These are phyloP conservation scores for Polymyxa betae DNA, from an alignment of 208 protist species.

Conservation along the genomic window DNA sequence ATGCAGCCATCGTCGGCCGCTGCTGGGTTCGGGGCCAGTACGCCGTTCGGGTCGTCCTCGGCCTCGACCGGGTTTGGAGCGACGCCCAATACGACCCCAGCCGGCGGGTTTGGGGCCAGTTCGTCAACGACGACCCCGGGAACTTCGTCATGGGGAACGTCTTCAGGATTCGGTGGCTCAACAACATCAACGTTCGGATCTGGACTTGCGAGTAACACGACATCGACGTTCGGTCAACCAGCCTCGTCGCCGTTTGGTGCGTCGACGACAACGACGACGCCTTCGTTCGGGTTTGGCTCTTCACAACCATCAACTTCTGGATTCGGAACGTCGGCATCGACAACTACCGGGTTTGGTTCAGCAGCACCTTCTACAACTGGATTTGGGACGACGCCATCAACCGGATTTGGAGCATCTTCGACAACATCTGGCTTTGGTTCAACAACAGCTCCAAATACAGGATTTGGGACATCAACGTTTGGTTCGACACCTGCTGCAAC, in stretches of 20 bases:
- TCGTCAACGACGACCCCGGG: neutral
- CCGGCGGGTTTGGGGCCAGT: conserved; percentile 1
- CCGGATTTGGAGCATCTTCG: conserved; percentile 8
- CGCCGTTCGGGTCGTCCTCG: neutral
- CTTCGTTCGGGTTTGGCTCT: conserved; percentile 24
- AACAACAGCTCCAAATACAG: too few relatives aligned
- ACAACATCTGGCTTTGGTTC: too few relatives aligned
- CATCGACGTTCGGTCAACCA: neutral
- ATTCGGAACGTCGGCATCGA: neutral
- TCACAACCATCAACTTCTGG: neutral
- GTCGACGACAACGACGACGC: neutral
- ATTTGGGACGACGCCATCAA: conserved; percentile 5
- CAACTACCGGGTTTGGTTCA: neutral
- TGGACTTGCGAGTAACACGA: neutral
- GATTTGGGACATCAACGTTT: too few relatives aligned
- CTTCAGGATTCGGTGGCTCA: neutral
- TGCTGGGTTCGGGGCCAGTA: neutral
- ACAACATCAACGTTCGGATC: neutral
- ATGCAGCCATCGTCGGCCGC: neutral
- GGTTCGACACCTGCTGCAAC: too few relatives aligned
- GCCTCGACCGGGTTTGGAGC: neutral
- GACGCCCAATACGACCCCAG: neutral
- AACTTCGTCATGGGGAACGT: neutral
- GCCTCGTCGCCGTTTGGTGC: neutral
- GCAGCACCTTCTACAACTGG: neutral